Conservation (phyloP, 352 stramenopile genomes). For the Phytopythium ostracodes region DNA sequence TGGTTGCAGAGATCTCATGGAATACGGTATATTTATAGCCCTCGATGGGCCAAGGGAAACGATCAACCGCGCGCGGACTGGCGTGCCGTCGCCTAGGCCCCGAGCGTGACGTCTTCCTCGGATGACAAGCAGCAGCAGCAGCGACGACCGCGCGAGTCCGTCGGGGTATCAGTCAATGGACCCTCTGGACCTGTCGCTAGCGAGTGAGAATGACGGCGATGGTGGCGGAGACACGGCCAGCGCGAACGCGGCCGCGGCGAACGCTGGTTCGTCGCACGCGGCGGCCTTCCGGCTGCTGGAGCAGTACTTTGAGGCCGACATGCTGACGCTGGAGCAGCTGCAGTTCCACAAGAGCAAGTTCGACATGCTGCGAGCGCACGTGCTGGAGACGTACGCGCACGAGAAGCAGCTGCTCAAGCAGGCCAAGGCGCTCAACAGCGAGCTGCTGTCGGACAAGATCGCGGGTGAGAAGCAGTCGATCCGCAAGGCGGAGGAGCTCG, state of each 20-base stretch:
- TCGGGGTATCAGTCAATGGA: background rate
- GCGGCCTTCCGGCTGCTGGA: slow-evolving; percentile 76
- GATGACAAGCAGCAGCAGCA: too few species aligned
- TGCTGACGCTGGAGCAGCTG: slow-evolving; percentile 73
- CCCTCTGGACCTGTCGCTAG: background rate
- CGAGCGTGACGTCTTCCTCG: too few species aligned
- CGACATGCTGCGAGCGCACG: slow-evolving; percentile 55
- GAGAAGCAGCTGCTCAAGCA: slow-evolving; percentile 79
- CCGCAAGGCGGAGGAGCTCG: slow-evolving; percentile 75
- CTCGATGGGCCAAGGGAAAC: too few species aligned
- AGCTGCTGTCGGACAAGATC: slow-evolving; percentile 85
- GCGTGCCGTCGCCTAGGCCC: too few species aligned
- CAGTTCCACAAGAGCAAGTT: slow-evolving; percentile 85
- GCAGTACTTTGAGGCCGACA: slow-evolving; percentile 83
- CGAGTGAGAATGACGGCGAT: slow-evolving; percentile 1
- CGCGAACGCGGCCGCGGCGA: slow-evolving; percentile 19
- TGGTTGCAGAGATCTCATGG: too few species aligned
- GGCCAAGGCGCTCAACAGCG: slow-evolving; percentile 79
- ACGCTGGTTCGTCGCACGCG: slow-evolving; percentile 46
- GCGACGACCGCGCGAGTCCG: too few species aligned
- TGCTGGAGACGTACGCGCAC: slow-evolving; percentile 78
- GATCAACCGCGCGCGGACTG: too few species aligned
- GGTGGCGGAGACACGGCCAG: slow-evolving; percentile 10
- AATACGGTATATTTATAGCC: slow-evolving; percentile 1
- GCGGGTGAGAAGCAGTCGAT: slow-evolving; percentile 84